These are phyloP conservation scores for Plasmodium berghei DNA, from an alignment of 169 alveolate species.

Conservation along the genomic window DNA sequence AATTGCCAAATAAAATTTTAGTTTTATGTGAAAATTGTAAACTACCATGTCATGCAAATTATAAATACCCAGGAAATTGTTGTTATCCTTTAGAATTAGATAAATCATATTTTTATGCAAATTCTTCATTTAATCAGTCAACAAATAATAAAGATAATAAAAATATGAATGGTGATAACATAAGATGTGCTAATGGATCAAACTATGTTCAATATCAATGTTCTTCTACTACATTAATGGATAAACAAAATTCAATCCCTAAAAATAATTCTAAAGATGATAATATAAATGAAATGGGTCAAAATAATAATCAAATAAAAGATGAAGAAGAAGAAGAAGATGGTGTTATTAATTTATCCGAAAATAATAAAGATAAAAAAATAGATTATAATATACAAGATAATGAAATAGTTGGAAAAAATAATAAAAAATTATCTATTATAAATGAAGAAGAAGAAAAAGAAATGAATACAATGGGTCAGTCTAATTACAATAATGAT, in stretches of 20 bases:
- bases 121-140: conserved; percentile 37
- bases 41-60: conserved; percentile 83
- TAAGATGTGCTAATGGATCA: not conserved
- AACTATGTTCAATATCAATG: no score
- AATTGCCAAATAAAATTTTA: conserved; percentile 80
- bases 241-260: not conserved
- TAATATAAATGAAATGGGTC: not conserved
- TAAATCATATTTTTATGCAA: conserved; percentile 78
- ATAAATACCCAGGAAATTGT: conserved; percentile 82
- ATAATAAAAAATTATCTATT: not conserved
- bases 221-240: not conserved
- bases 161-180: conserved; percentile 9
- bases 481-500: conserved; percentile 4
- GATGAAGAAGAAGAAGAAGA: not conserved
- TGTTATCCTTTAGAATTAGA: conserved; percentile 82
- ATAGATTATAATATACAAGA: not conserved
- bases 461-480: not conserved
- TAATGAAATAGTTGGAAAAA: not conserved
- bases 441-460: not conserved
- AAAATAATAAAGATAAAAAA: not conserved
- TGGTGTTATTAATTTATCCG: no score
- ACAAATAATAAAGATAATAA: conserved; percentile 33
- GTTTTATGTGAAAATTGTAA: conserved; percentile 86
- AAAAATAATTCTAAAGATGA: conserved; percentile 7
- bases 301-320: not conserved